Evolutionary conservation across 768 basidiomycete genomes (phyloP).

Genomic region (Mycena kentingensis): DNA sequence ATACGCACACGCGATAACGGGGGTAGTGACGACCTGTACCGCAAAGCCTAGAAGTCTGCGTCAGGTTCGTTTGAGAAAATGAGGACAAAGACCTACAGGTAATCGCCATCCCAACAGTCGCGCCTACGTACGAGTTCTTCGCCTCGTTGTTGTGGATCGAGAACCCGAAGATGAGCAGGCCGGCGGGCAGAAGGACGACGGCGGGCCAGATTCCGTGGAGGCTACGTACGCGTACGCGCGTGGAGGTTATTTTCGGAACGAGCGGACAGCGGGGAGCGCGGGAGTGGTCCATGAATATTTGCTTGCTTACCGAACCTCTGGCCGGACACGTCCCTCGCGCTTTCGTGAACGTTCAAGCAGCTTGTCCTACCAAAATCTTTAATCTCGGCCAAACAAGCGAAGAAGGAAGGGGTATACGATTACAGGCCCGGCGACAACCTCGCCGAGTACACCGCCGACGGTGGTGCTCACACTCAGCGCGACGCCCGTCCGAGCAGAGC

Average conservation of each 20-base stretch:
- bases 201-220: constrained; percentile 26
- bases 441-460: constrained; percentile 24
- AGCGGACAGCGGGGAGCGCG: not conserved
- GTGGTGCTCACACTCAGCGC: constrained; percentile 21
- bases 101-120: constrained; percentile 19
- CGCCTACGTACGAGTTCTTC: constrained; percentile 19
- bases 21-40: constrained; percentile 23
- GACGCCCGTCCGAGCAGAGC: constrained; percentile 21
- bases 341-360: constrained; percentile 18
- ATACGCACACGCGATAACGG: constrained; percentile 17
- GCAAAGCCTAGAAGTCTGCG: constrained; percentile 18
- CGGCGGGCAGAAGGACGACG: constrained; percentile 17
- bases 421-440: constrained; percentile 22
- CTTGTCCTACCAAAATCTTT: constrained; percentile 14
- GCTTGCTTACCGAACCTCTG: constrained; percentile 9
- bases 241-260: not conserved
- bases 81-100: constrained; percentile 14
- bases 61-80: not conserved
- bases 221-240: not conserved
- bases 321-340: constrained; percentile 17
- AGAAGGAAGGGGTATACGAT: constrained; percentile 9
- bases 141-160: constrained; percentile 19
- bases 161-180: constrained; percentile 22
- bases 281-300: not conserved
- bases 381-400: not conserved